Base-by-base conservation (phyloP, 2,329 filamentous ascomycete species). In the Aspergillus sp. region DNA sequence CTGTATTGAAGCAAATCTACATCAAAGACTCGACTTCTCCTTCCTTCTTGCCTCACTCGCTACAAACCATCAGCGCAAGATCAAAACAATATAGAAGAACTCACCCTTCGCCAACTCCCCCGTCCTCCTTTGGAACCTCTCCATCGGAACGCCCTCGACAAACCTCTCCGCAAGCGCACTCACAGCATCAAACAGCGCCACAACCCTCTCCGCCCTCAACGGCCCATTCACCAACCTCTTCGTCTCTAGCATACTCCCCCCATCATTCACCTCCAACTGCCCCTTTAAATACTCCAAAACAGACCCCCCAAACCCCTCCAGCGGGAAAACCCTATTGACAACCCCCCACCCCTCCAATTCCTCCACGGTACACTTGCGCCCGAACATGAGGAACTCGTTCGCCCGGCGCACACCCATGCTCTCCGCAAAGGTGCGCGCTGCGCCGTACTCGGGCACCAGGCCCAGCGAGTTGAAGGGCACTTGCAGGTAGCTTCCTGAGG, bases 351-450 rank as follows among this genome's bases (percentile, higher is more conserved):
- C 65, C 56, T 78, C 67, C 12, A 80, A 65, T 57, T 82, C 80
- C 27, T 77, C 61, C 1, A 74, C 76, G 1, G 66, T 70, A 3
- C 81, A 53, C 49, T 81, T 79, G 17, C 76, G 71, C 3, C 80
- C 80, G 57, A 82, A 80, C 78, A 82, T 81, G 15, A 82, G 70
- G 59, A 82, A 79, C 61, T 82, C 80, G 61, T 82, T 82, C 1
- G 80, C 73, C 47, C 80, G 79, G 60, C 80, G 80, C 5, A 80
- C 75, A 24, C 80, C 80, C 50, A 82, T 80, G 44, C 72, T 73
- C 61, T 81, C 77, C 0, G 79, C 72, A 57, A 82, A 77, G 12
- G 72, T 76, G 20, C 77, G 67, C 0, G 79, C 77, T 0, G 76
- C 79, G 0, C 80, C 80, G 59, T 79, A 77, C 53, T 82, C 80